phyloP scores from a whole-genome alignment of 306 rosid species.

The Vicia villosa region DNA sequence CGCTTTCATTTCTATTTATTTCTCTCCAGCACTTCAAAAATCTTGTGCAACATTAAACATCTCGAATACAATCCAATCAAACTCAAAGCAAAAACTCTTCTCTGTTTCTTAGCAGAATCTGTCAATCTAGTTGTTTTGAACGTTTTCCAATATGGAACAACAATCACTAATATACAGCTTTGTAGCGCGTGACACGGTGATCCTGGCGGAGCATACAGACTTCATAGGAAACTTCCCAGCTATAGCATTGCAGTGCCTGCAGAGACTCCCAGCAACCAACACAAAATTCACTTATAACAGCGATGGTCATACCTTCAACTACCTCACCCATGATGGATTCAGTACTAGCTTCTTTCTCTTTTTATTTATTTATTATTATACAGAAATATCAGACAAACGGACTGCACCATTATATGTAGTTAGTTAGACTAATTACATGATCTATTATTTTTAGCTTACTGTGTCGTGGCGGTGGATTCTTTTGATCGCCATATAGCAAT shows the following conservation, averaged over 20 bases:
- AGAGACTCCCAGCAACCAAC: conserved; percentile 69
- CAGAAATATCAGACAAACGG: too few relatives aligned
- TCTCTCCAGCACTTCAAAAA: background rate
- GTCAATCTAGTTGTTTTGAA: background rate
- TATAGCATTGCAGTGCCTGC: conserved; percentile 78
- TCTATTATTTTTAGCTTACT: conserved; percentile 58
- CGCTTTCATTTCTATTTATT: background rate
- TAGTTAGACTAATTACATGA: background rate
- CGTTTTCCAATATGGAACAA: conserved; percentile 56
- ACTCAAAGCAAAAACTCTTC: background rate
- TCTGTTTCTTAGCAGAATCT: background rate
- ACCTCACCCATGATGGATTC: conserved; percentile 76
- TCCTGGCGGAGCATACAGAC: conserved; percentile 76
- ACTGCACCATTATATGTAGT: background rate
- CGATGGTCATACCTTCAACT: conserved; percentile 86
- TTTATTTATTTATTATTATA: background rate
- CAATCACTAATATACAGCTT: conserved; percentile 85
- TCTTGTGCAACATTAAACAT: too few relatives aligned
- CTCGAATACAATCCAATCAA: background rate
- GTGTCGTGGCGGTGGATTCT: conserved; percentile 79
- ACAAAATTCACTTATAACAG: conserved; percentile 79
- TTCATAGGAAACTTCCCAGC: conserved; percentile 69
- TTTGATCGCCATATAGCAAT: conserved; percentile 65
- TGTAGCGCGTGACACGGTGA: conserved; percentile 77
- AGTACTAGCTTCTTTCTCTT: conserved; percentile 38